These are phyloP conservation scores for Phaeosphaeria sp. DNA, from an alignment of 2,329 filamentous ascomycete species.

Conservation along the genomic window DNA sequence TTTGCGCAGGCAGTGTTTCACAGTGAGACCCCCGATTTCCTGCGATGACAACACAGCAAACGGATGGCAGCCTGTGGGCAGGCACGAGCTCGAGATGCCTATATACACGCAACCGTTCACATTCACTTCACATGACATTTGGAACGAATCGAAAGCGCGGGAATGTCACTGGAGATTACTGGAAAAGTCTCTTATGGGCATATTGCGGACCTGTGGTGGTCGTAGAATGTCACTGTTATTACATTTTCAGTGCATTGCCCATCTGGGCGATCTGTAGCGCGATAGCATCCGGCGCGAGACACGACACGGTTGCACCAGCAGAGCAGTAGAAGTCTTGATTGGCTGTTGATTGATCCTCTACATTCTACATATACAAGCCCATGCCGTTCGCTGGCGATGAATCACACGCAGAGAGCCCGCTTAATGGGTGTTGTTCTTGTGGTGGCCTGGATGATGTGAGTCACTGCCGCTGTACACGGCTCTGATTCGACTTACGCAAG, in stretches of 20 bases:
- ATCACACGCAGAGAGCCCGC: slow-evolving; percentile 14
- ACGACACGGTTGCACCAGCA: not conserved
- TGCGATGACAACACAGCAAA: not conserved
- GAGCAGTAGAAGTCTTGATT: not conserved
- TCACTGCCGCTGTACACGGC: slow-evolving; percentile 20
- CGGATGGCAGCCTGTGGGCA: not conserved
- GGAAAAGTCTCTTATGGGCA: too few species aligned
- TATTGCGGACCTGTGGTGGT: too few species aligned
- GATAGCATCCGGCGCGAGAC: not conserved
- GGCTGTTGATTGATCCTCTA: slow-evolving; percentile 29
- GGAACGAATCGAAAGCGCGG: not conserved
- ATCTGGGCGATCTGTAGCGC: too few species aligned
- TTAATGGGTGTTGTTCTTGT: slow-evolving; percentile 99
- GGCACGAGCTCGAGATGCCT: not conserved
- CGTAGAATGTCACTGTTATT: not conserved
- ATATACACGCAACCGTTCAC: not conserved
- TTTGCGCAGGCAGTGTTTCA: not conserved
- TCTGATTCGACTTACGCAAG: slow-evolving; percentile 74
- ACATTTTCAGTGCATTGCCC: too few species aligned
- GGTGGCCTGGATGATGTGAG: slow-evolving; percentile 73
- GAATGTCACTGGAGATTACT: not conserved
- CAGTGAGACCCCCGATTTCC: not conserved
- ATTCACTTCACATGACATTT: not conserved
- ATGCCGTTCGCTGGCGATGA: slow-evolving; percentile 18
- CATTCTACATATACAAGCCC: slow-evolving; percentile 48